Base-by-base conservation (phyloP, 2,329 filamentous ascomycete genomes). In the Diplodia scrobiculata region DNA sequence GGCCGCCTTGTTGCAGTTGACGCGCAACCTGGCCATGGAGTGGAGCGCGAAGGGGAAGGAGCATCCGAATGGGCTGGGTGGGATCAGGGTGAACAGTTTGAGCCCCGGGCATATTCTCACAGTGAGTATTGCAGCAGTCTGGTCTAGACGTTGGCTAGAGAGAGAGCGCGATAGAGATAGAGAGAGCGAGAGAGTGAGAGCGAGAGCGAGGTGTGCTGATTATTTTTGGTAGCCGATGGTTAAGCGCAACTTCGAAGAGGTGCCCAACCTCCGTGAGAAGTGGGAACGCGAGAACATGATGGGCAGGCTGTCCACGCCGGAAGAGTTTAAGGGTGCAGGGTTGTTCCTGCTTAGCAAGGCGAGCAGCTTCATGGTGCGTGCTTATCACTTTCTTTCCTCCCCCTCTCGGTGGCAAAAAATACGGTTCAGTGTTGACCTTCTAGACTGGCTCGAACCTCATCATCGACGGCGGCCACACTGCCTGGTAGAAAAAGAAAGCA, bases 201-300 rank as follows among this genome's bases (percentile, higher is more conserved):
- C 14, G 5, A 2, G 21, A 21, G 21, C 21, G 21, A 21, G 47
- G 5, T 6, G 19, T 36, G 29, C 29, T 54, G 29, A 54, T 29
- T 3, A 5, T 5, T 21, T 17, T 19, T 10, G 7, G 7, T n/a
- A 64, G 63, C 87, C 89, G 10, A 96, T 96, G 92, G 90, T 94
- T 1, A 84, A 90, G 74, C 84, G 86, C 67, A 85, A 96, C 47
- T 94, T 96, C 72, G 84, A 88, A 68, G 84, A 89, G 70, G 89
- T 87, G 68, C 89, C 90, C 0, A 88, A 91, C 71, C 81, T 75
- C 54, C 74, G 72, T 41, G 71, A 73, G 27, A 84, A 87, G 68
- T 96, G 92, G 92, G 86, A 90, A 47, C 86, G 84, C 71, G 88
- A 92, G 77, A 96, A 92, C 77, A 95, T 96, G 91, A 82, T 96